phyloP scores from a whole-genome alignment of 306 rosid species.

The Ceratonia siliqua region DNA sequence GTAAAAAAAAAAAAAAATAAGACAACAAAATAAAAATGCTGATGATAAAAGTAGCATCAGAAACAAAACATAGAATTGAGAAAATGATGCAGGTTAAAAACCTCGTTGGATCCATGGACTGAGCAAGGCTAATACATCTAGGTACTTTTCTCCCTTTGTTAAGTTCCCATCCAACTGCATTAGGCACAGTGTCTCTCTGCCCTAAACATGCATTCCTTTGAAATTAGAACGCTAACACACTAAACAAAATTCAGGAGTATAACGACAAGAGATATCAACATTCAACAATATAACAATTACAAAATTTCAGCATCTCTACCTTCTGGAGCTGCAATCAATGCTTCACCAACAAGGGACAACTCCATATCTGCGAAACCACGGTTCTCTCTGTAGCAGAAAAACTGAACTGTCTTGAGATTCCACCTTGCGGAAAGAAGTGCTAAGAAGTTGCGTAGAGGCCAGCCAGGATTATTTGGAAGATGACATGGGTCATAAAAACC shows the following conservation, averaged over 20 bases:
- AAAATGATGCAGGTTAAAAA: slow-evolving; percentile 27
- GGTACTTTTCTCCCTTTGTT: slow-evolving; percentile 67
- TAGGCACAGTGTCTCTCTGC: slow-evolving; percentile 60
- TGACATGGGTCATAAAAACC: slow-evolving; percentile 98
- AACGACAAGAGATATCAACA: slow-evolving; percentile 14
- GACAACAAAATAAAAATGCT: slow-evolving; percentile 18
- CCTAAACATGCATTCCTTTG: slow-evolving; percentile 43
- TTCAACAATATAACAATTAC: slow-evolving; percentile 30
- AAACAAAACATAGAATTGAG: not conserved
- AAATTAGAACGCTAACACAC: slow-evolving; percentile 32
- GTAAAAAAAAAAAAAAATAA: slow-evolving; percentile 19
- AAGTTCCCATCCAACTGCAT: slow-evolving; percentile 92
- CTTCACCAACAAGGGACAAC: slow-evolving; percentile 84
- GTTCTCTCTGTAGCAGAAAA: slow-evolving; percentile 89
- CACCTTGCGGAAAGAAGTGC: slow-evolving; percentile 75
- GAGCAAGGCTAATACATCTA: slow-evolving; percentile 83
- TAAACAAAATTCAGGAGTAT: slow-evolving; percentile 10
- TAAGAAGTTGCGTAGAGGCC: slow-evolving; percentile 96
- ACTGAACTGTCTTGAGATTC: slow-evolving; percentile 70
- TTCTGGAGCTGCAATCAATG: slow-evolving; percentile 58
- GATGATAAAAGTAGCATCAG: slow-evolving; percentile 2
- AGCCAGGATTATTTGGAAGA: slow-evolving; percentile 86
- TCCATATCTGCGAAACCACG: slow-evolving; percentile 92
- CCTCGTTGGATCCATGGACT: slow-evolving; percentile 97
- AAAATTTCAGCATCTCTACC: slow-evolving; percentile 55